A percentile compares a stretch with the other conserved stretches of the same genome.
phyloP scores from a whole-genome alignment of 148 eudicot genomes.

The Cornus kousa region DNA sequence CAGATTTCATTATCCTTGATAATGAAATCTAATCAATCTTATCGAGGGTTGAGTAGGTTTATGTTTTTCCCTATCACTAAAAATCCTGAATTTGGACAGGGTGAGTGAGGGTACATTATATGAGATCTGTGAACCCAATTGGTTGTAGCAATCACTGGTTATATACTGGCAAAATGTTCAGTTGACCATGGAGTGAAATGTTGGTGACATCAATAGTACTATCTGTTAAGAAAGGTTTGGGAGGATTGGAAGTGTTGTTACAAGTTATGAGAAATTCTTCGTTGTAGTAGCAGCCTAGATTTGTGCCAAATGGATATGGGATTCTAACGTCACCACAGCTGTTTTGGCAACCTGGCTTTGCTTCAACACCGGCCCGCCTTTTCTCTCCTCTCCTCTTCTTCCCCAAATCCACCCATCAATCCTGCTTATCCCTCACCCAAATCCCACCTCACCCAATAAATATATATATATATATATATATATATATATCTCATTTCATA shows the following conservation, averaged over 20 bases:
- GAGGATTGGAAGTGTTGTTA: not conserved
- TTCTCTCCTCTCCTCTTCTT: too few species aligned
- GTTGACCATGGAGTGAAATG: not conserved
- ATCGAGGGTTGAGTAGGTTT: too few species aligned
- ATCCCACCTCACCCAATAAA: too few species aligned
- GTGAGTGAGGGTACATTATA: conserved; percentile 19
- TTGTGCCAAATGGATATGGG: conserved; percentile 6
- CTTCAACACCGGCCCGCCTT: too few species aligned
- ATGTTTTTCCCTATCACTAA: too few species aligned
- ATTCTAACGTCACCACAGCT: not conserved
- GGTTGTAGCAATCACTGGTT: not conserved
- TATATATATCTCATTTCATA: too few species aligned
- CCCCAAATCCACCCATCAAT: too few species aligned
- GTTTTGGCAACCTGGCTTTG: not conserved
- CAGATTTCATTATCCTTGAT: too few species aligned
- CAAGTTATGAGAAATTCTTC: not conserved
- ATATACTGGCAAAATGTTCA: too few species aligned
- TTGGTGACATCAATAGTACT: not conserved
- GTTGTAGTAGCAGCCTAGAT: not conserved
- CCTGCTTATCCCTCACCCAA: too few species aligned
- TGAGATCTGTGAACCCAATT: not conserved
- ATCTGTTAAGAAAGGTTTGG: not conserved
- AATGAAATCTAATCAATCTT: too few species aligned
- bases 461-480: too few species aligned
- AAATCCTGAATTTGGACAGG: conserved; percentile 32